A percentile compares a stretch with the other conserved stretches of the same genome.
Evolutionary conservation across 2,329 filamentous ascomycete species (phyloP).

Genomic region (Blumeriella jaapii): DNA sequence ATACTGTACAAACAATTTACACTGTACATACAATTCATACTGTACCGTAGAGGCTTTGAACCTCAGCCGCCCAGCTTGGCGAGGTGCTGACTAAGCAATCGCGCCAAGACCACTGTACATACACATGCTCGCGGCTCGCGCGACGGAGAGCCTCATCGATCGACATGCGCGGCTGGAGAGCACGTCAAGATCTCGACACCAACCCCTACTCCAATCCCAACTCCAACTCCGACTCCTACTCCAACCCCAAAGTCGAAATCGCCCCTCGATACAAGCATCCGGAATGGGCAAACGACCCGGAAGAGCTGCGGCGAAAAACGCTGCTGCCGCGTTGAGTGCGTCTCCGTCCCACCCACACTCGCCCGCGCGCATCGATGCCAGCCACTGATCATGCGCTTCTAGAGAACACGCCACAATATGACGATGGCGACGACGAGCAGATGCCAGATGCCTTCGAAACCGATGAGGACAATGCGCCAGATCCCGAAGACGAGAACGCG

Average conservation of each 20-base stretch:
- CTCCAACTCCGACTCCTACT: background rate
- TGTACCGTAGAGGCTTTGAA: too few species aligned
- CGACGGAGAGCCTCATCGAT: too few species aligned
- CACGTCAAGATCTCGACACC: too few species aligned
- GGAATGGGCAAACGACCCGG: conserved; percentile 37
- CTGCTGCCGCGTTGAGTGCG: conserved; percentile 42
- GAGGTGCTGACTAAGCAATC: too few species aligned
- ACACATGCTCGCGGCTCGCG: too few species aligned
- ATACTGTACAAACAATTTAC: too few species aligned
- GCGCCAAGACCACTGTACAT: too few species aligned
- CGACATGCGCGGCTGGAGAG: too few species aligned
- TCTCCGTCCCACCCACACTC: conserved; percentile 12
- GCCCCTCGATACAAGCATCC: background rate
- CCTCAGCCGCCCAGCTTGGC: too few species aligned
- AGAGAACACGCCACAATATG: conserved; percentile 39
- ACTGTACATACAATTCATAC: too few species aligned
- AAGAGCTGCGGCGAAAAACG: conserved; percentile 42
- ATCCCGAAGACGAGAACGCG: conserved; percentile 34
- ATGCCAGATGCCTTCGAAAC: conserved; percentile 31
- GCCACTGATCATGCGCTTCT: conserved; percentile 6
- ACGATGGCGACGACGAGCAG: conserved; percentile 35
- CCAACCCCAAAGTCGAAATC: background rate
- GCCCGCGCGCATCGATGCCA: conserved; percentile 13
- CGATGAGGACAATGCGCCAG: conserved; percentile 19
- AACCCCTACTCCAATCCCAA: too few species aligned